Base-by-base conservation (phyloP, 768 basidiomycete species). In the Gloeopeniophorella convolvens region DNA sequence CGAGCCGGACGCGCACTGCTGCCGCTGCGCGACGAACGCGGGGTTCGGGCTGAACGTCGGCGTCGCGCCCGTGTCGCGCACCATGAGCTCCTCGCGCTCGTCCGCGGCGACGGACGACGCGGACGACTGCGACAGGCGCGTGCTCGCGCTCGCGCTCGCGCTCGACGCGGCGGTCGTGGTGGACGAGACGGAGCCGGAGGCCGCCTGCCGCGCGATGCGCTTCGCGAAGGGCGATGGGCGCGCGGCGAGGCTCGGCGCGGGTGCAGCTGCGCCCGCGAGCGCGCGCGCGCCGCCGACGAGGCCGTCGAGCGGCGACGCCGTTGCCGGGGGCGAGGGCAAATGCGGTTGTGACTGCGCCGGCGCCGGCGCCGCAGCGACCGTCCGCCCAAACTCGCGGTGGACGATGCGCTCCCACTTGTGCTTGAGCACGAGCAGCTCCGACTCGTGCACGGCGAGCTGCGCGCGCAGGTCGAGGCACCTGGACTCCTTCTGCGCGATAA, bases 401-500 rank as follows among this genome's bases (percentile, higher is more conserved):
- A 90, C 79, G 50, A 91, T 87, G 27, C 79, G 77, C 63, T 84
- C 87, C 89, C 89, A 92, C 66, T 83, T 87, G 50, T 77, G 78
- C 70, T 91, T 92, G 42, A 91, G 67, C 62, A 85, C 77, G 0
- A 75, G 62, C 3, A 91, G 72, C 60, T 90, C 89, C 2, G 73
- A 74, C 67, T 92, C 89, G 57, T 90, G 85, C 12, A 67, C 61
- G 7, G 75, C 73, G 2, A 92, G 78, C 57, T 88, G 86, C 4
- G 83, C 78, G 15, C 87, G 80, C 36, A 91, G 72, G 50, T 92
- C 89, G 33, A 91, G 76, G 58, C 86, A 89, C 63, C 81, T 85
- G 0, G 85, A 78, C 63, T 91, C 89, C 56, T 91, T 90, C 66
- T 89, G 87, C 0, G 89, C 89, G 43, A 92, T 92, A 51, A 84